Base-by-base conservation (phyloP, 768 basidiomycete species). In the Kwoniella shandongensis region DNA sequence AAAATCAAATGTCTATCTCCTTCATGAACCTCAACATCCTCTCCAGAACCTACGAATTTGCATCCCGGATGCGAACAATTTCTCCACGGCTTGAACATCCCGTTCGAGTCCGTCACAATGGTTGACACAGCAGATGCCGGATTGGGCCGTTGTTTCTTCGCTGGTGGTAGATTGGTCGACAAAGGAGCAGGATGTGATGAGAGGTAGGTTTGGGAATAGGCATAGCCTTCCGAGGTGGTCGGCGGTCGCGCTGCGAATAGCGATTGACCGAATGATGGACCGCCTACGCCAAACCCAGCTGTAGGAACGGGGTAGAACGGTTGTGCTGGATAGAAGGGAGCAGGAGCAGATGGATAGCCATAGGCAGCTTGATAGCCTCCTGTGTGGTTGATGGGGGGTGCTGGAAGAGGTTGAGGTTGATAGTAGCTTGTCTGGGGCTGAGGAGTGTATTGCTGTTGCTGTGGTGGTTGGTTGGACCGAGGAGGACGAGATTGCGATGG, bases 1-100 rank as follows among this genome's bases (percentile, higher is more conserved):
- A 70, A 76, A 35, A 77, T 73, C 46, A 78, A 26, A 55, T 78
- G 78, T 10, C 78, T 54, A 59, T 78, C 78, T 38, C 71, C 74
- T 49, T 77, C 76, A 56, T 78, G 78, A 18, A 75, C 64, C 44
- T 65, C 51, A 0, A 78, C 77, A 2, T 68, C 59, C 20, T 71
- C 68, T 13, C 65, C 67, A 5, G 67, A 44, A 23, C 77, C 77
- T 1, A 74, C 70, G 30, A 75, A 78, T 20, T 59, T 59, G 52
- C 77, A 78, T 7, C 66, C 75, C 1, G 65, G 57, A 22, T 69
- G 35, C 1, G 58, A 59, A 59, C 77, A 78, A 44, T 73, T 74
- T 41, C 75, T 54, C 75, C 75, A 76, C 11, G 63, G 51, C 45
- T 48, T 55, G 23, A 11, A 18, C 15, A 29, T n/a, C 38, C 15